Evolutionary conservation across 1,139 yeast genomes (phyloP).

Genomic region (Magnusiomyces tetraspermus): DNA sequence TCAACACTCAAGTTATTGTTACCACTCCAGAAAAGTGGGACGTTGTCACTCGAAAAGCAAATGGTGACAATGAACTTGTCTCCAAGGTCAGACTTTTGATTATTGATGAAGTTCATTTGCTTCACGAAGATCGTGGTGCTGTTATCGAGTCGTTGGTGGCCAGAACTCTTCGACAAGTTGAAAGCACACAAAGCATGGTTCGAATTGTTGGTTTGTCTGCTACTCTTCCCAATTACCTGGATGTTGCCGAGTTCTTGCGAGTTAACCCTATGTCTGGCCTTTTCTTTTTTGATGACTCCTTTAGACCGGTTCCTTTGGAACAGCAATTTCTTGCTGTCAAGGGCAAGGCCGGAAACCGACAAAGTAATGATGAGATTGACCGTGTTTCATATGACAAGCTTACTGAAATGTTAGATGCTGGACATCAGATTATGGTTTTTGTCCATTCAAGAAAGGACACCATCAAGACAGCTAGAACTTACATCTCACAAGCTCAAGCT

Average conservation of each 20-base stretch:
- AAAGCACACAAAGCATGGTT: conserved; percentile 86
- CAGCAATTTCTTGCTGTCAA: conserved; percentile 82
- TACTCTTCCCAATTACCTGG: conserved; percentile 85
- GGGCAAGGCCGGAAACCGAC: conserved; percentile 70
- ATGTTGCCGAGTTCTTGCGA: conserved; percentile 91
- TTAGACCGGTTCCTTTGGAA: conserved; percentile 87
- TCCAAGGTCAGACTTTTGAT: conserved; percentile 75
- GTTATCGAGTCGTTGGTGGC: conserved; percentile 95
- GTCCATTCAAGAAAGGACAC: conserved; percentile 96
- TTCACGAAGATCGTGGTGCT: conserved; percentile 97
- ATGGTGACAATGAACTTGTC: conserved; percentile 78
- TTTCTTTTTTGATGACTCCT: conserved; percentile 88
- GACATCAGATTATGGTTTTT: conserved; percentile 91
- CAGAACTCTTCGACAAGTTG: conserved; percentile 88
- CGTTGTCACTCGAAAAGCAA: conserved; percentile 85
- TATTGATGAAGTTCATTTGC: conserved; percentile 91
- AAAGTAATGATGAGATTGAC: conserved; percentile 70
- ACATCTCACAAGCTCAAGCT: conserved; percentile 58
- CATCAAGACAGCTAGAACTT: conserved; percentile 65
- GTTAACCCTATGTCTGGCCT: conserved; percentile 84
- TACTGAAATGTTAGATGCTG: conserved; percentile 53
- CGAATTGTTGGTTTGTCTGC: conserved; percentile 96
- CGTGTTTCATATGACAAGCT: conserved; percentile 69
- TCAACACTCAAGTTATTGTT: conserved; percentile 80
- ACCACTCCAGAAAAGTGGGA: conserved; percentile 99